phyloP scores from a whole-genome alignment of 2,329 filamentous ascomycete genomes.

The Monilinia polystroma region DNA sequence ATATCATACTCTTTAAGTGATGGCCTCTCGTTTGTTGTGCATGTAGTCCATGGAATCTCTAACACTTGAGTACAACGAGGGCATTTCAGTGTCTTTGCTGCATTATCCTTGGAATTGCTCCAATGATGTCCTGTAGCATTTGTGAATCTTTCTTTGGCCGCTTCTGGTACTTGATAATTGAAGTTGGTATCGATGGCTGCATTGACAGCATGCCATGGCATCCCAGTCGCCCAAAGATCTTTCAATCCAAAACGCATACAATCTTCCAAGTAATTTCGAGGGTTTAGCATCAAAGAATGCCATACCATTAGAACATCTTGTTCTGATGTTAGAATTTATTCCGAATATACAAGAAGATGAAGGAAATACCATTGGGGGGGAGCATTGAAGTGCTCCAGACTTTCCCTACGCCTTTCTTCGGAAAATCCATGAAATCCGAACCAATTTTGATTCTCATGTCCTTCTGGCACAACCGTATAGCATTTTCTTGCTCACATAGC shows the following conservation, averaged over 20 bases:
- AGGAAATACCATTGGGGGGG: slow-evolving; percentile 57
- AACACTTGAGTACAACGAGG: slow-evolving; percentile 50
- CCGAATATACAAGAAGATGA: neutral
- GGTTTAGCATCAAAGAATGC: slow-evolving; percentile 78
- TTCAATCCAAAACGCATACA: slow-evolving; percentile 58
- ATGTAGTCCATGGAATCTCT: slow-evolving; percentile 60
- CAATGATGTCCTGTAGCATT: slow-evolving; percentile 52
- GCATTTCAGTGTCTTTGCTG: slow-evolving; percentile 53
- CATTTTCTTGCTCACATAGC: slow-evolving; percentile 27
- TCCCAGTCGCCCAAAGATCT: slow-evolving; percentile 58
- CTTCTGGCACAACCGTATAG: slow-evolving; percentile 32
- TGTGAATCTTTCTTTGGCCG: slow-evolving; percentile 50
- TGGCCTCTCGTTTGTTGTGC: slow-evolving; percentile 42
- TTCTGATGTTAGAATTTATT: slow-evolving; percentile 14
- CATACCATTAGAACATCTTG: slow-evolving; percentile 75
- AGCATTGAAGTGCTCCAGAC: slow-evolving; percentile 40
- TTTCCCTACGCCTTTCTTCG: slow-evolving; percentile 18
- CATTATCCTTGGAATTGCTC: slow-evolving; percentile 56
- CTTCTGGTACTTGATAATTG: slow-evolving; percentile 51
- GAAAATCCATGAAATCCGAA: slow-evolving; percentile 21
- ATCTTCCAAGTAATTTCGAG: slow-evolving; percentile 71
- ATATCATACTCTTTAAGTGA: slow-evolving; percentile 40
- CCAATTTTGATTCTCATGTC: slow-evolving; percentile 27
- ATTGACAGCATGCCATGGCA: slow-evolving; percentile 65
- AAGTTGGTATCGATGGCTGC: slow-evolving; percentile 59